phyloP scores from a whole-genome alignment of 2,329 filamentous ascomycete genomes.

The Aureobasidium mangrovei region DNA sequence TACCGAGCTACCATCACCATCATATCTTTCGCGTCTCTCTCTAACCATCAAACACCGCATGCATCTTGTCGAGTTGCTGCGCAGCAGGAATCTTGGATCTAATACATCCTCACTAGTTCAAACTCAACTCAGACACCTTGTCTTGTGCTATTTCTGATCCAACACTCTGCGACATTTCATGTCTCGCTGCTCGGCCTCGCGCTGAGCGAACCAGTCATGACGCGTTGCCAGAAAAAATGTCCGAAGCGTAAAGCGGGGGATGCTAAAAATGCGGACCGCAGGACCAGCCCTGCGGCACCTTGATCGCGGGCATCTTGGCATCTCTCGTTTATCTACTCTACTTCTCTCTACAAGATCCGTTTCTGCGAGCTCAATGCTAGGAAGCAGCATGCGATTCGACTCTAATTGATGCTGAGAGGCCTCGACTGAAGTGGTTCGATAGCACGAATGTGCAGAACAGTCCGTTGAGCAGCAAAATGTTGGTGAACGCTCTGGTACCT shows the following conservation, averaged over 20 bases:
- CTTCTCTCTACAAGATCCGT: neutral
- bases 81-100: neutral
- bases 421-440: too few relatives aligned
- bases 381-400: too few relatives aligned
- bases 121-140: constrained; percentile 4
- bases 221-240: constrained; percentile 1
- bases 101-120: neutral
- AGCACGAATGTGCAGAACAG: too few relatives aligned
- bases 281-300: constrained; percentile 3
- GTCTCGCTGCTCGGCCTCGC: constrained; percentile 12
- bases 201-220: neutral
- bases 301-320: constrained; percentile 6
- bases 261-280: constrained; percentile 10
- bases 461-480: neutral
- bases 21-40: neutral
- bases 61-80: neutral
- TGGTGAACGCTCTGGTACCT: neutral
- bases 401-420: too few relatives aligned
- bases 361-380: too few relatives aligned
- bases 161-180: neutral
- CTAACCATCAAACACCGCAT: neutral
- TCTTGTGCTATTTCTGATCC: constrained; percentile 2
- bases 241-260: constrained; percentile 6
- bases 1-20: neutral
- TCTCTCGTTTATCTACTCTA: neutral